Evolutionary conservation across 495 filamentous ascomycete species (phyloP).

Genomic region (Articulospora tetracladia): DNA sequence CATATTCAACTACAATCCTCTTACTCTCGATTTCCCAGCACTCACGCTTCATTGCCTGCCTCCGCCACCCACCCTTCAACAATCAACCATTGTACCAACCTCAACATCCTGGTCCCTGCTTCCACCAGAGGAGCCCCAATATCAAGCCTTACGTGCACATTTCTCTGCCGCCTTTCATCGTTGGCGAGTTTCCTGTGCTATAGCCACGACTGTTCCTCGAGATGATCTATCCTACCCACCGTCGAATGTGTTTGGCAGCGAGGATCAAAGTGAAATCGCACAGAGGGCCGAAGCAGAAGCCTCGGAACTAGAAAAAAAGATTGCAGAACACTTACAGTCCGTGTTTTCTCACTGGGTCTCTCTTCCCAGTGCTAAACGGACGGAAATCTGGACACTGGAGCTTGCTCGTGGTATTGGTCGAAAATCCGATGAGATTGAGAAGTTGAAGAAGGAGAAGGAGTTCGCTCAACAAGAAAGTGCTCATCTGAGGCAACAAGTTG

Average conservation of each 20-base stretch:
- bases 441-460: slow-evolving; percentile 57
- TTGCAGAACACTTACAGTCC: slow-evolving; percentile 62
- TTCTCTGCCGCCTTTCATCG: slow-evolving; percentile 61
- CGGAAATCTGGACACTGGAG: slow-evolving; percentile 74
- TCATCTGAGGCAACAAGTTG: slow-evolving; percentile 66
- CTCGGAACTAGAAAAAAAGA: slow-evolving; percentile 42
- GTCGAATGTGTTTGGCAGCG: slow-evolving; percentile 19
- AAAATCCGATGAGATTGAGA: slow-evolving; percentile 63
- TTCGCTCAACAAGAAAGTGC: slow-evolving; percentile 64
- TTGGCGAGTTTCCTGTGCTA: slow-evolving; percentile 45
- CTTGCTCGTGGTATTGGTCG: slow-evolving; percentile 66
- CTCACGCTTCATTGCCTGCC: slow-evolving; percentile 77
- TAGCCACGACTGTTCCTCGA: slow-evolving; percentile 26
- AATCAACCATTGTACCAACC: slow-evolving; percentile 64
- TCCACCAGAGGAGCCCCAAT: slow-evolving; percentile 66
- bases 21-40: slow-evolving; percentile 74
- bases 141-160: slow-evolving; percentile 61
- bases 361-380: slow-evolving; percentile 49
- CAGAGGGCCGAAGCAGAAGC: slow-evolving; percentile 38
- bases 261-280: slow-evolving; percentile 22
- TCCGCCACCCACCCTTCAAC: slow-evolving; percentile 71
- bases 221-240: slow-evolving; percentile 25
- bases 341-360: slow-evolving; percentile 69
- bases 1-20: slow-evolving; percentile 81
- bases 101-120: slow-evolving; percentile 69